Evolutionary conservation across 2,329 filamentous ascomycete species (phyloP).

Genomic region (Fusarium agapanthi): DNA sequence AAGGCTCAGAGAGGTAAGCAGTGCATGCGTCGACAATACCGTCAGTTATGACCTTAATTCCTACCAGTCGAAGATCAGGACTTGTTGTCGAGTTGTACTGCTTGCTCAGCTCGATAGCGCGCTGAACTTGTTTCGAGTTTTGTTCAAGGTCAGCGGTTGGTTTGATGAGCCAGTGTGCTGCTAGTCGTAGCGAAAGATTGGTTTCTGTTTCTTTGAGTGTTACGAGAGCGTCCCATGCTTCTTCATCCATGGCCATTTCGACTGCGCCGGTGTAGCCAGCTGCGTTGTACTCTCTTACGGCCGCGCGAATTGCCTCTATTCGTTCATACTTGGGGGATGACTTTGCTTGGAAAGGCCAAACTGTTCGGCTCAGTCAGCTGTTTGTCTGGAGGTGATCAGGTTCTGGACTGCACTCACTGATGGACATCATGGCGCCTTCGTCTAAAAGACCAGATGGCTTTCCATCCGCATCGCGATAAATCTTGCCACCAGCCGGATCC

Average conservation of each 20-base stretch:
- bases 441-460: conserved; percentile 58
- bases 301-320: conserved; percentile 56
- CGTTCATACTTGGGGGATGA: conserved; percentile 55
- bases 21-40: conserved; percentile 71
- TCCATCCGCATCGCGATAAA: conserved; percentile 57
- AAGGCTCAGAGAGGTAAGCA: conserved; percentile 65
- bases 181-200: conserved; percentile 53
- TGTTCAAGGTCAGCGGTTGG: conserved; percentile 47
- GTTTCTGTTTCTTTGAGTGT: conserved; percentile 47
- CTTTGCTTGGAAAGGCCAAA: conserved; percentile 60
- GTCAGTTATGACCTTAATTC: conserved; percentile 70
- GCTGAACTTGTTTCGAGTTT: conserved; percentile 57
- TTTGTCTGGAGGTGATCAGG: no score
- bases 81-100: conserved; percentile 45
- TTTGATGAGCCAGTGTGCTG: conserved; percentile 65
- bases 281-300: conserved; percentile 58
- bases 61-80: conserved; percentile 58
- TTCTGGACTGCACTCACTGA: conserved; percentile 44
- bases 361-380: not conserved
- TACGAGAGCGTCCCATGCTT: conserved; percentile 60
- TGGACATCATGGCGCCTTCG: conserved; percentile 44
- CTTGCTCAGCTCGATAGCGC: conserved; percentile 55
- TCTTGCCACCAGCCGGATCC: conserved; percentile 60
- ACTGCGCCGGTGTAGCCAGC: conserved; percentile 64
- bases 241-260: conserved; percentile 70